Conservation (phyloP, 805 yeast species). For the Spathaspora hagerdaliae region DNA sequence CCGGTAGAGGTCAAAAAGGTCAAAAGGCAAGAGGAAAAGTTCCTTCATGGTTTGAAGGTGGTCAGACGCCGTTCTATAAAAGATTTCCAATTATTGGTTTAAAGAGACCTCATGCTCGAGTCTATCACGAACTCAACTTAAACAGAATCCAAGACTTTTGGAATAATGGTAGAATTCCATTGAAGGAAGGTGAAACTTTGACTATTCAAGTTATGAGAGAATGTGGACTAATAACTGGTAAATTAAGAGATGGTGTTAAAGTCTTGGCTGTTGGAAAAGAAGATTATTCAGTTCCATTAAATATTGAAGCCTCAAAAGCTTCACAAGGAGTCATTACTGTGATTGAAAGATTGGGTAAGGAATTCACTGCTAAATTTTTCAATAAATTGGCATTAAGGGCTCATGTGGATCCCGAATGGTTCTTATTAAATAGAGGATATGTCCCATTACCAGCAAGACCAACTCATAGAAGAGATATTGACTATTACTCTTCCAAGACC, state of each 20-base stretch:
- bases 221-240: conserved; percentile 67
- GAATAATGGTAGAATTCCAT: conserved; percentile 58
- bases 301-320: conserved; percentile 81
- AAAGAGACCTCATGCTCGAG: conserved; percentile 56
- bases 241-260: conserved; percentile 75
- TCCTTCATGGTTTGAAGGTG: conserved; percentile 96
- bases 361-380: conserved; percentile 67
- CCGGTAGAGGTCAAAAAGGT: conserved; percentile 98
- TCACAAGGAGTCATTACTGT: conserved; percentile 67
- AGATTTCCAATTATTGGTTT: conserved; percentile 88
- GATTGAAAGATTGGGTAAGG: conserved; percentile 71
- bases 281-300: conserved; percentile 54
- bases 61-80: conserved; percentile 89
- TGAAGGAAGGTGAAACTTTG: conserved; percentile 58
- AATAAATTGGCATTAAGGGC: conserved; percentile 63
- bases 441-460: conserved; percentile 87
- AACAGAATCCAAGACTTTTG: conserved; percentile 68
- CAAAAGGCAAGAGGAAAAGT: conserved; percentile 93
- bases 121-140: conserved; percentile 59
- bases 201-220: conserved; percentile 76
- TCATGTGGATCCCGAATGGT: conserved; percentile 71
- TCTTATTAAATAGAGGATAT: conserved; percentile 66
- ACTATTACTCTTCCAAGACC: conserved; percentile 65
- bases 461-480: conserved; percentile 72
- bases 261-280: conserved; percentile 63